These are phyloP conservation scores for Sphagnum tenellum DNA, from an alignment of 225 moss, liverwort and hornwort species.

Conservation along the genomic window DNA sequence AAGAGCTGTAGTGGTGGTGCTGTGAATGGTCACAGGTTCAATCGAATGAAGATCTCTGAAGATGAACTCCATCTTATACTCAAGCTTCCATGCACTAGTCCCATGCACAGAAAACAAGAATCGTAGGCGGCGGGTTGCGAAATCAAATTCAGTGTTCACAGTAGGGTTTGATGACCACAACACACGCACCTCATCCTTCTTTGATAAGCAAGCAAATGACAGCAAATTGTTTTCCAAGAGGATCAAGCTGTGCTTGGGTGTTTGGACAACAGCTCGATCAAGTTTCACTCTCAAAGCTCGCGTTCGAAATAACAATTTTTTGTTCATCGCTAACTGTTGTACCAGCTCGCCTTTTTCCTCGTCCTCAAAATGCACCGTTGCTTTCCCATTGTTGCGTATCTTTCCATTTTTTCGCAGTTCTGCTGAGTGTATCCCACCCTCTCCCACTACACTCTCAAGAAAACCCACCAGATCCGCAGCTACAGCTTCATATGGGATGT, in stretches of 20 bases:
- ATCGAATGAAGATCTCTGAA: conserved; percentile 39
- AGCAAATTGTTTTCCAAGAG: conserved; percentile 37
- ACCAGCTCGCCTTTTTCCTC: conserved; percentile 43
- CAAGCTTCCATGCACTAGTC: conserved; percentile 11
- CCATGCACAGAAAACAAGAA: conserved; percentile 14
- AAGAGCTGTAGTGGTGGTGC: conserved; percentile 20
- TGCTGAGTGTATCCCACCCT: conserved; percentile 17
- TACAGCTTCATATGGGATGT: conserved; percentile 42
- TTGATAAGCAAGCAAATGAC: conserved; percentile 24
- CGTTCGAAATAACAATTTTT: conserved; percentile 33
- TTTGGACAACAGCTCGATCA: conserved; percentile 25
- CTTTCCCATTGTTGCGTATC: conserved; percentile 43
- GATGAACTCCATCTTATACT: conserved; percentile 41
- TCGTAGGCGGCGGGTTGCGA: conserved; percentile 22
- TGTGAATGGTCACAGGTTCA: conserved; percentile 27
- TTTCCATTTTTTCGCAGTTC: conserved; percentile 32
- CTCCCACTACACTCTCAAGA: conserved; percentile 37
- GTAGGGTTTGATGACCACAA: conserved; percentile 34
- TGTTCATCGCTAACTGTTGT: conserved; percentile 36
- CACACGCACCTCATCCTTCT: conserved; percentile 26
- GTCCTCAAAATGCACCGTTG: conserved; percentile 52
- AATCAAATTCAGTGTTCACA: conserved; percentile 40
- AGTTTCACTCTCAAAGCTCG: conserved; percentile 28
- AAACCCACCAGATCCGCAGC: conserved; percentile 36
- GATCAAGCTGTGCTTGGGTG: conserved; percentile 25